Conservation (phyloP, 345 rosid species). For the Clarkia xantiana region DNA sequence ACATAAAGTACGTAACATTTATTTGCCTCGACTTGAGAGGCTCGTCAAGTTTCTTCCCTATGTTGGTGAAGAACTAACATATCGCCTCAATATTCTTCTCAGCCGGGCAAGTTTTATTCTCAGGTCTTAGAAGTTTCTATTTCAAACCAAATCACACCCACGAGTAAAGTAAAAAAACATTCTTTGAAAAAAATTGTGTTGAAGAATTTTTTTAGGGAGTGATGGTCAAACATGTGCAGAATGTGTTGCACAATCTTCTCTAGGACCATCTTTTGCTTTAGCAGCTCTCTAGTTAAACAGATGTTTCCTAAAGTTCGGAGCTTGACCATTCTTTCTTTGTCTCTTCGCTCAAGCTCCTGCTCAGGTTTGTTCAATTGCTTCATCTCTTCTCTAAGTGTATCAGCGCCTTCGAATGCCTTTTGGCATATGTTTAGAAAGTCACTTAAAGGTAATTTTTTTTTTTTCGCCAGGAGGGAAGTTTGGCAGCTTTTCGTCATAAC, state of each 20-base stretch:
- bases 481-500: too few relatives aligned
- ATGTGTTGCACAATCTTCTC: constrained; percentile 90
- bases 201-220: neutral
- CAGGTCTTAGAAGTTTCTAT: constrained; percentile 83
- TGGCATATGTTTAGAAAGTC: too few relatives aligned
- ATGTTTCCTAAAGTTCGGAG: constrained; percentile 82
- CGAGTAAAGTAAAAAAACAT: too few relatives aligned
- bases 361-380: constrained; percentile 61
- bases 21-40: constrained; percentile 41
- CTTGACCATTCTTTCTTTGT: constrained; percentile 66
- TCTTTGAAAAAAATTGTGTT: constrained; percentile 2
- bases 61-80: constrained; percentile 70
- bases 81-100: constrained; percentile 90
- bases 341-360: constrained; percentile 71
- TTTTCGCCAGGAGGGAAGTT: too few relatives aligned
- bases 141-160: too few relatives aligned
- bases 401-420: constrained; percentile 88
- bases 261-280: constrained; percentile 95
- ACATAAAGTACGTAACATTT: constrained; percentile 50
- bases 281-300: too few relatives aligned
- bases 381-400: constrained; percentile 58
- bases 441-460: too few relatives aligned
- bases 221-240: constrained; percentile 38
- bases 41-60: constrained; percentile 90
- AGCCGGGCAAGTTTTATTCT: constrained; percentile 44